Conservation (phyloP, 306 rosid species). For the Rosa multiflora region DNA sequence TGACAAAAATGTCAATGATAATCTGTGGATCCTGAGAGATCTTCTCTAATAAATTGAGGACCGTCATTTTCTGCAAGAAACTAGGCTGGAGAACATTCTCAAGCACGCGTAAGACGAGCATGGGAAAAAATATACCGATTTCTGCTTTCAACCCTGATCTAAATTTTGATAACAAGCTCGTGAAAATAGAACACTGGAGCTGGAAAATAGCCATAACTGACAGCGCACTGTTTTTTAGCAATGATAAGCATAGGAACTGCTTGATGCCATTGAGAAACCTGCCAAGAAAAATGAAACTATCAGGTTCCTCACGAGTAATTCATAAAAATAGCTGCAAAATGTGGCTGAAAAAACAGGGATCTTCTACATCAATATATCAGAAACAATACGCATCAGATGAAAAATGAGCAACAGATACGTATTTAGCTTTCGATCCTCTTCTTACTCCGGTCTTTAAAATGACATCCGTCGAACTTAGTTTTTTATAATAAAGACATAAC, state of each 20-base stretch:
- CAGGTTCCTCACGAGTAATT: constrained; percentile 22
- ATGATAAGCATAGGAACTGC: constrained; percentile 91
- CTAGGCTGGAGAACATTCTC: constrained; percentile 99
- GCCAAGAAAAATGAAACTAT: constrained; percentile 41
- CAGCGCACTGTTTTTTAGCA: constrained; percentile 92
- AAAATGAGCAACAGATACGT: not conserved
- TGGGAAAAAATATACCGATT: constrained; percentile 95
- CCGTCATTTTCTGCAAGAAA: constrained; percentile 96
- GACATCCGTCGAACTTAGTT: not conserved
- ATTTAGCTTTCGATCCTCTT: not conserved
- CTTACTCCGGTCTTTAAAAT: not conserved
- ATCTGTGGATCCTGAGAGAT: constrained; percentile 88
- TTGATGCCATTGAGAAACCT: constrained; percentile 90
- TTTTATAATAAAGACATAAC: not conserved
- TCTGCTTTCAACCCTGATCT: constrained; percentile 93
- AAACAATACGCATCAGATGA: not conserved
- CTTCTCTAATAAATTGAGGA: constrained; percentile 85
- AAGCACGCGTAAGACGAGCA: constrained; percentile 94
- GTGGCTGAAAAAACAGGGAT: not conserved
- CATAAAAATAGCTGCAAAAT: constrained; percentile 13
- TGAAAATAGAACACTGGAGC: constrained; percentile 89
- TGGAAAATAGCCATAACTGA: constrained; percentile 97
- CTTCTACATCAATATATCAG: not conserved
- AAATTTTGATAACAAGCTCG: constrained; percentile 77
- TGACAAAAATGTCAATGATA: constrained; percentile 90